Percentiles rank a stretch among this genome's conserved stretches.
Conservation (phyloP, 1,284 basidiomycete species). For the Tremellales sp. region DNA sequence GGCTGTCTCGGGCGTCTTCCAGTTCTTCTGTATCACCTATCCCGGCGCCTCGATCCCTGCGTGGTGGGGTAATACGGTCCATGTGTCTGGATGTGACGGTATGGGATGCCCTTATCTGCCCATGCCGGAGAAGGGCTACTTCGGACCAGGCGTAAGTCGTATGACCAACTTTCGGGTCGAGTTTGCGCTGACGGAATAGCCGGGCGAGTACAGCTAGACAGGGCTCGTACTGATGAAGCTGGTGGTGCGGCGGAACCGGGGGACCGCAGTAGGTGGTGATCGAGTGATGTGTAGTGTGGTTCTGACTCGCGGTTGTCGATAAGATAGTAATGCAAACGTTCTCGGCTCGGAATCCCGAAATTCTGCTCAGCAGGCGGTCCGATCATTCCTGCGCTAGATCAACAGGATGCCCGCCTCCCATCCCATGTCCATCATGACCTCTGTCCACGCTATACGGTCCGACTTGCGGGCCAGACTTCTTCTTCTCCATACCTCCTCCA, state of each 20-base stretch:
- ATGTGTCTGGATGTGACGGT: slow-evolving; percentile 13
- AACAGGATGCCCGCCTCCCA: slow-evolving; percentile 24
- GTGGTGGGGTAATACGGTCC: slow-evolving; percentile 88
- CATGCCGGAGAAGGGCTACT: slow-evolving; percentile 14
- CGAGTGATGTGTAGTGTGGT: too few relatives aligned
- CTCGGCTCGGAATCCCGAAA: too few relatives aligned
- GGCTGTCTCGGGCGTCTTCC: slow-evolving; percentile 66
- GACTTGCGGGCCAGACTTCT: slow-evolving; percentile 20
- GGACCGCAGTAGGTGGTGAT: too few relatives aligned
- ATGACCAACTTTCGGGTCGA: too few relatives aligned
- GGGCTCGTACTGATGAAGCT: too few relatives aligned
- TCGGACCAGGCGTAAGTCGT: slow-evolving; percentile 19
- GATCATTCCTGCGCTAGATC: slow-evolving; percentile 17
- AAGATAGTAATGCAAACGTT: too few relatives aligned
- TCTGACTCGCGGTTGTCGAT: too few relatives aligned
- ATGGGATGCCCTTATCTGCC: slow-evolving; percentile 11
- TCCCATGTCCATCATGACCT: slow-evolving; percentile 21
- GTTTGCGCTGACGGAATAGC: too few relatives aligned
- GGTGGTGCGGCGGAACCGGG: too few relatives aligned
- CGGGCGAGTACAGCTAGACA: too few relatives aligned
- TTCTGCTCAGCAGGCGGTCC: too few relatives aligned
- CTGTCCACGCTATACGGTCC: slow-evolving; percentile 14
- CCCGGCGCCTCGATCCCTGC: slow-evolving; percentile 61
- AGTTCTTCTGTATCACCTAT: slow-evolving; percentile 79
- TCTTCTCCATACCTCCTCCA: slow-evolving; percentile 59